phyloP scores from a whole-genome alignment of 495 filamentous ascomycete species.

The Hypoxylon trugodes region DNA sequence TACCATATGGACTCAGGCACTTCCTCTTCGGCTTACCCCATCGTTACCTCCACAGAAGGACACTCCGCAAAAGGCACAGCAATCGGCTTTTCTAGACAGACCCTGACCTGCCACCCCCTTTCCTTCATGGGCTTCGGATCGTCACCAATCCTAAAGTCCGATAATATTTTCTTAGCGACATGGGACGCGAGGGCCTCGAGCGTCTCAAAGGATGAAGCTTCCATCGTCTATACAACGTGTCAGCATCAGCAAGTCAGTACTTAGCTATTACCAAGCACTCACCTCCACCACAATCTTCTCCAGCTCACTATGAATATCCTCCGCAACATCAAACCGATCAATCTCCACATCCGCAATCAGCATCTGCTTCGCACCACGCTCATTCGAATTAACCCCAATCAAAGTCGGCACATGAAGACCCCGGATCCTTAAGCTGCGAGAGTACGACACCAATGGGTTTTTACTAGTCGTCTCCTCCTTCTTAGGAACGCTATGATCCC shows the following conservation, averaged over 20 bases:
- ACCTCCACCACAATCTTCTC: conserved; percentile 63
- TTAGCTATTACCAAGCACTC: conserved; percentile 13
- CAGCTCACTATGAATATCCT: conserved; percentile 57
- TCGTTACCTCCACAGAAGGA: conserved; percentile 60
- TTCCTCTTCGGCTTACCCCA: no score
- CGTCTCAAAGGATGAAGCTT: conserved; percentile 67
- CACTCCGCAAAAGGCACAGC: conserved; percentile 66
- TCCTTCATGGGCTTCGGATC: conserved; percentile 37
- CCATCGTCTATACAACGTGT: conserved; percentile 54
- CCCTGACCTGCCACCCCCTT: conserved; percentile 54
- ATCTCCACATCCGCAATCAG: conserved; percentile 63
- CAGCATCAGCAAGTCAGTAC: conserved; percentile 9
- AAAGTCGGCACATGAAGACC: conserved; percentile 64
- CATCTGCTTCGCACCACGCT: conserved; percentile 65
- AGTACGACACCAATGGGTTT: conserved; percentile 39
- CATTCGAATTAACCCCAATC: conserved; percentile 68
- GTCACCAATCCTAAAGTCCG: conserved; percentile 38
- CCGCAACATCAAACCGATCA: conserved; percentile 48
- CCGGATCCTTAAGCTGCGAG: conserved; percentile 46
- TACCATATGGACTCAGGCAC: no score
- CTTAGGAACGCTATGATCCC: neutral
- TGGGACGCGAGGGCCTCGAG: conserved; percentile 66
- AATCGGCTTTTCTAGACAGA: conserved; percentile 66
- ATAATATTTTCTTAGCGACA: conserved; percentile 52
- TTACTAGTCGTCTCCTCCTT: neutral